Base-by-base conservation (phyloP, 768 basidiomycete species). In the Leucocoprinus sp. region DNA sequence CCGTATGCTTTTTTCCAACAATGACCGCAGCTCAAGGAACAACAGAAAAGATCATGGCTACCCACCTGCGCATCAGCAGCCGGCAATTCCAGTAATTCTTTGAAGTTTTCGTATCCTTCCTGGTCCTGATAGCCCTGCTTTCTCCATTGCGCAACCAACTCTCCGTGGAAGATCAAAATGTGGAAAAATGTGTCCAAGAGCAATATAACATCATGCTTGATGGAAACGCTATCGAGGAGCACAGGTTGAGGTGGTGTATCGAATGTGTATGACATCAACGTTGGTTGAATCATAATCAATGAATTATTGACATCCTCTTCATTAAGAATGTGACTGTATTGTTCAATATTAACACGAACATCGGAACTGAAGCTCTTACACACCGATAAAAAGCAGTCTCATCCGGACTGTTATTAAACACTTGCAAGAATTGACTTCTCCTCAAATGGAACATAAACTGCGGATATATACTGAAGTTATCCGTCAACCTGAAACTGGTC, bases 401-500 rank as follows among this genome's bases (percentile, higher is more conserved):
- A 62, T 99, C 96, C 6, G 96, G 96, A 73, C 91, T 93, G 72
- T 97, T 99, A 66, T 98, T 98, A 68, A 98, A 98, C 44, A 98
- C 93, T 66, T 99, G 96, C 61, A 99, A 71, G 72, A 99, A 98
- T 67, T 98, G 95, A 74, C 89, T 92, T 61, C 96, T 72, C 49
- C 95, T 76, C 50, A 99, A 65, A 66, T 99, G 96, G 82, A 98
- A 99, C 96, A 98, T 99, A 72, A 99, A 99, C 60, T 98, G 96
- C 12, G 96, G 96, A 63, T 99, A 99, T 56, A 99, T 97, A 61
- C 88, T 89, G 67, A 99, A 98, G 65, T 96, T 96, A 61, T 96
- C 92, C 45, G 80, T 74, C 53, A 99, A 71, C 54, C 92, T 74
- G 76, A 99, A 98, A 60, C 85, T 91, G 28, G 82, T 76, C 8